These are phyloP conservation scores for Solanum etuberosum DNA, from an alignment of 257 asterid genomes.

Conservation along the genomic window DNA sequence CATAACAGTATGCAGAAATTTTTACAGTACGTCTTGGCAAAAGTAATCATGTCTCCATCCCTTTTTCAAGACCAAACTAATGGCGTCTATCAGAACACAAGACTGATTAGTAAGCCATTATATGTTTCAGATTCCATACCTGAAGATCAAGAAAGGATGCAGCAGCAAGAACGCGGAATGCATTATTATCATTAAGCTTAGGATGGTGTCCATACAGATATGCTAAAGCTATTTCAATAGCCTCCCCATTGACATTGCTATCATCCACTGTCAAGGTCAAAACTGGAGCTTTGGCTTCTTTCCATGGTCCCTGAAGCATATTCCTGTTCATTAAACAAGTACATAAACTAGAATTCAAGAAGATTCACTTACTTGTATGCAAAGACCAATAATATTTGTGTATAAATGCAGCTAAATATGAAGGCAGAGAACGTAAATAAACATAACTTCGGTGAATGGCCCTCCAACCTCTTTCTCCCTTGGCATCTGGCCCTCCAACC, in stretches of 20 bases:
- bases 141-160: constrained; percentile 98
- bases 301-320: constrained; percentile 99
- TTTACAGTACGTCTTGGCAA: neutral
- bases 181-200: constrained; percentile 73
- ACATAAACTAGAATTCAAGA: neutral
- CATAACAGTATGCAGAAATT: neutral
- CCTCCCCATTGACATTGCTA: constrained; percentile 73
- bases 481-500: neutral
- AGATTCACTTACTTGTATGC: neutral
- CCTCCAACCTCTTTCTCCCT: neutral
- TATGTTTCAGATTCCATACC: constrained; percentile 27
- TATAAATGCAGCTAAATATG: neutral
- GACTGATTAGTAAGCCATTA: neutral
- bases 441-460: neutral
- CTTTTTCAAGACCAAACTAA: neutral
- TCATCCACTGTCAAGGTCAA: constrained; percentile 87
- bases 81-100: neutral
- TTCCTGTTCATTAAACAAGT: constrained; percentile 42
- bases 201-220: constrained; percentile 95
- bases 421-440: neutral
- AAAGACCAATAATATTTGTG: neutral
- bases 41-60: neutral
- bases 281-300: constrained; percentile 79
- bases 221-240: constrained; percentile 76
- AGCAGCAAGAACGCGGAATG: constrained; percentile 91